Percentiles rank a stretch among this genome's conserved stretches.
Evolutionary conservation across 148 eudicot species (phyloP).

Genomic region (Camellia granthamiana): DNA sequence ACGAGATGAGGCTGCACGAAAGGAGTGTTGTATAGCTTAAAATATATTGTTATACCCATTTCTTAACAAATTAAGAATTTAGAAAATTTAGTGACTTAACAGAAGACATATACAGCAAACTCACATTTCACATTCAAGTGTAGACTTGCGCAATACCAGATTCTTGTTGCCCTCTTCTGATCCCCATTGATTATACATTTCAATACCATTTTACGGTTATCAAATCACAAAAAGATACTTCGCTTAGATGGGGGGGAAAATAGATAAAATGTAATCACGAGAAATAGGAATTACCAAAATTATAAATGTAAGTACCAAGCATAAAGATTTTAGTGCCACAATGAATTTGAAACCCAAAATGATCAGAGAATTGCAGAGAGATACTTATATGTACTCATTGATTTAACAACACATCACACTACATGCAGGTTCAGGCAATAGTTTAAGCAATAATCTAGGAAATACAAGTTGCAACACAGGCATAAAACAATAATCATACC

Average conservation of each 20-base stretch:
- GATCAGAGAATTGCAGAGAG: neutral
- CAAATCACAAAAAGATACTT: neutral
- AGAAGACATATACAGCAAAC: neutral
- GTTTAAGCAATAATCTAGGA: neutral
- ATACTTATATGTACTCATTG: neutral
- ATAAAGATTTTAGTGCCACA: neutral
- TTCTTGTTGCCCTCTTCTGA: neutral
- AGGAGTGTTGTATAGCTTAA: neutral
- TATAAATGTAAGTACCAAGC: neutral
- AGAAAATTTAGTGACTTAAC: neutral
- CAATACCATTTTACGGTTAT: neutral
- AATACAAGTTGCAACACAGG: neutral
- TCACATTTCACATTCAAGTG: neutral
- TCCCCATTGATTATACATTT: neutral
- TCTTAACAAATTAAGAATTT: neutral
- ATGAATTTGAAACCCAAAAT: neutral
- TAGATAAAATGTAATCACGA: neutral
- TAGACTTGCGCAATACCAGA: neutral
- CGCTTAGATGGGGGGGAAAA: neutral
- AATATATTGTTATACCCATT: neutral
- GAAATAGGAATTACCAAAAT: neutral
- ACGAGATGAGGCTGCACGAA: neutral
- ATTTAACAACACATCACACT: neutral
- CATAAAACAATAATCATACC: slow-evolving; percentile 17
- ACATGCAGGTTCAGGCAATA: neutral